Evolutionary conservation across 371 early-diverging fungal species (phyloP), one percentile per base, ranked within the genome.

Genomic region (Mortierella sp.): DNA sequence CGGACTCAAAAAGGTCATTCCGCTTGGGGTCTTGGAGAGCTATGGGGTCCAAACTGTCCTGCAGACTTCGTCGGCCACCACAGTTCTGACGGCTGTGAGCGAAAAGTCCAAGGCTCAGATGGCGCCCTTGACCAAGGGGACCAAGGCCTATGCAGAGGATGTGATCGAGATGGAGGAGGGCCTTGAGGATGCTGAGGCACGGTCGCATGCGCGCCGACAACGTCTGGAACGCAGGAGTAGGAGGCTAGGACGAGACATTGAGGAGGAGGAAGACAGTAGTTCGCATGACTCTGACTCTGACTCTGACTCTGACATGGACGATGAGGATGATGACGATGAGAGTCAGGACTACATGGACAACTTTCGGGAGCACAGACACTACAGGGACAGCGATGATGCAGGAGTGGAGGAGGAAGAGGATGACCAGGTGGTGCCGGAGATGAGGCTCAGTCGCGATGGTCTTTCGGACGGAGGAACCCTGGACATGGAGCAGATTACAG

Each of bases 141-240:
- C 53, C 19, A 31, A 50, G 26, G 8, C 34, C 13, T 78, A 40
- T 65, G 78, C 78, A 1, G 78, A 78, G 61, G 70, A 78, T 63
- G 78, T 75, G 52, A 66, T 75, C 22, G 78, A 77, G 70, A 78
- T 82, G 83, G 83, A 82, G 61, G 78, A 82, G 34, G 83, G 78
- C 2, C 50, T 75, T 2, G 78, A 82, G 34, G 70, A 69, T 16
- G 19, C 43, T 1, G 69, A 66, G 9, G 74, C 61, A 0, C 61
- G 77, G 24, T 71, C 40, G 31, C 43, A 68, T 43, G 66, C 68
- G 8, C 70, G 77, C 11, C 53, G 69, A 43, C 71, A 71, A 65
- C 63, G 72, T 7, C 47, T 45, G 11, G 22, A 71, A 26, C 70
- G 68, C 11, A 68, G 79, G 41, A 55, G 67, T 16, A 41, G 61